A percentile compares a stretch with the other conserved stretches of the same genome.
Evolutionary conservation across 2,329 filamentous ascomycete genomes (phyloP).

Genomic region (Pyrenochaeta sp.): DNA sequence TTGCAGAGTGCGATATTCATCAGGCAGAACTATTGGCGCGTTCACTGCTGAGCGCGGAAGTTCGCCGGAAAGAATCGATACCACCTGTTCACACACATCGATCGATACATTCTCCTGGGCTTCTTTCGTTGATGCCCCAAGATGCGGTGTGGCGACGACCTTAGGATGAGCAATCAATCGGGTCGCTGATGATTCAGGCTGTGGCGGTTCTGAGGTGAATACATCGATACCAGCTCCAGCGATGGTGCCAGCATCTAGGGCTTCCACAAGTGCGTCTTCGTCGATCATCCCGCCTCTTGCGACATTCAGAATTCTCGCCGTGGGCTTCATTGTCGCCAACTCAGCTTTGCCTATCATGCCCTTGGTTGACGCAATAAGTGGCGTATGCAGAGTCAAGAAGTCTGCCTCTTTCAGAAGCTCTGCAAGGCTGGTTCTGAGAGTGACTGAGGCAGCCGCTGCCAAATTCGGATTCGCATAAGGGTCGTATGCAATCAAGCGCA

Average conservation of each 20-base stretch:
- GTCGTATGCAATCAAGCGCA: constrained; percentile 78
- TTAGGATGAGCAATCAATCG: constrained; percentile 73
- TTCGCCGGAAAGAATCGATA: constrained; percentile 75
- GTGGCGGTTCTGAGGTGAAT: constrained; percentile 77
- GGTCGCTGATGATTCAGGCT: constrained; percentile 66
- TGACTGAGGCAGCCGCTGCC: constrained; percentile 72
- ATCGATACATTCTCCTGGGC: constrained; percentile 85
- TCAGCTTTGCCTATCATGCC: constrained; percentile 75
- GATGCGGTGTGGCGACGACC: constrained; percentile 80
- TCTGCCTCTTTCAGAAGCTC: constrained; percentile 73
- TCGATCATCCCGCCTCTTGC: constrained; percentile 83
- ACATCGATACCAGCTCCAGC: constrained; percentile 82
- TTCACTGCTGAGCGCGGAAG: constrained; percentile 81
- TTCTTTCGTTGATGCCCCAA: constrained; percentile 82
- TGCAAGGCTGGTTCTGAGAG: constrained; percentile 65
- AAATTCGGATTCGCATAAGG: constrained; percentile 80
- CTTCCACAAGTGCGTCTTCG: constrained; percentile 74
- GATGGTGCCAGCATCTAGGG: constrained; percentile 74
- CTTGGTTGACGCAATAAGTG: constrained; percentile 77
- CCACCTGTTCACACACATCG: constrained; percentile 82
- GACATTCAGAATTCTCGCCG: constrained; percentile 79
- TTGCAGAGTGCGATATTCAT: constrained; percentile 80
- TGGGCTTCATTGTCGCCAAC: constrained; percentile 74
- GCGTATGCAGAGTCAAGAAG: constrained; percentile 84
- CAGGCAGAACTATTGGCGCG: constrained; percentile 80